Conservation (phyloP, 2,329 filamentous ascomycete species). For the Penicillium hordei region DNA sequence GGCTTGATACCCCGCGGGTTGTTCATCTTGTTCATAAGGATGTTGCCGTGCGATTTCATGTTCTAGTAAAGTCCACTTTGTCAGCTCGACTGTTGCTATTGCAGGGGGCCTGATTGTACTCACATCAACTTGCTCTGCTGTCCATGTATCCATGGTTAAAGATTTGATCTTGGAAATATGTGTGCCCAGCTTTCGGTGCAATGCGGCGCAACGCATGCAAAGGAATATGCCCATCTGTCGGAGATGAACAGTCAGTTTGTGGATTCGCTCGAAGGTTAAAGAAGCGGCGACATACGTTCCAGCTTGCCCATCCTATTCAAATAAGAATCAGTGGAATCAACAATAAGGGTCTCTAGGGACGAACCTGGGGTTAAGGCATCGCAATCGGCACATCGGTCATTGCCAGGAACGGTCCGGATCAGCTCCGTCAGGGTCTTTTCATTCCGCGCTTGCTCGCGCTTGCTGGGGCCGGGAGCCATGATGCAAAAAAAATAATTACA, state of each 20-base stretch:
- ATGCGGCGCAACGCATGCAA: constrained; percentile 93
- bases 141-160: constrained; percentile 97
- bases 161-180: constrained; percentile 99
- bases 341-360: constrained; percentile 30
- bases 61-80: constrained; percentile 62
- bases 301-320: constrained; percentile 81
- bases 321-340: constrained; percentile 16
- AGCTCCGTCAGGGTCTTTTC: constrained; percentile 89
- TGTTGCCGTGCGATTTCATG: constrained; percentile 92
- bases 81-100: constrained; percentile 62
- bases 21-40: constrained; percentile 79
- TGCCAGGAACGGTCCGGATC: constrained; percentile 78
- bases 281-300: constrained; percentile 68
- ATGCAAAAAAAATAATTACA: constrained; percentile 23
- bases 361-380: constrained; percentile 85
- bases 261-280: constrained; percentile 1
- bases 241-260: constrained; percentile 18
- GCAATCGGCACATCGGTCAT: constrained; percentile 93
- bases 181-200: constrained; percentile 95
- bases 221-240: constrained; percentile 85
- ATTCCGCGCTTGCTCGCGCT: constrained; percentile 97
- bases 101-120: constrained; percentile 34
- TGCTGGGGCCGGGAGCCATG: constrained; percentile 78
- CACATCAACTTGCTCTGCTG: constrained; percentile 93
- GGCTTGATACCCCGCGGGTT: constrained; percentile 83